Evolutionary conservation across 148 eudicot genomes (phyloP).

Genomic region (Rhododendron simsii): DNA sequence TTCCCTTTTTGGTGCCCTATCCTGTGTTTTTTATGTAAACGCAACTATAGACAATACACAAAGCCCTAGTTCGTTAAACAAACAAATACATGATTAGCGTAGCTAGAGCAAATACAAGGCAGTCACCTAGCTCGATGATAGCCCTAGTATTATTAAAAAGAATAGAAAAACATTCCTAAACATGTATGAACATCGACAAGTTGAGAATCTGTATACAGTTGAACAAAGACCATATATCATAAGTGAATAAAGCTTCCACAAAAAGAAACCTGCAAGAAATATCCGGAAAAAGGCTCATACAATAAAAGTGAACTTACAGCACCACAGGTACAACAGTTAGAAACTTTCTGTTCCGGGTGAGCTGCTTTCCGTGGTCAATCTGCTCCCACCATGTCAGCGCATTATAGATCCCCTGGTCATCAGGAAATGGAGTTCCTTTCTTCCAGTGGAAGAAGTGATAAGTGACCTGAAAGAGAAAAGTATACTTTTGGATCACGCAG

Average conservation of each 20-base stretch:
- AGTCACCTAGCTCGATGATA: neutral
- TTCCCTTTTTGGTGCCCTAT: neutral
- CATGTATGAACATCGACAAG: neutral
- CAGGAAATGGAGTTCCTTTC: conserved; percentile 92
- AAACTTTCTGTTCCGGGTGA: conserved; percentile 86
- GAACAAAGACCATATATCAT: neutral
- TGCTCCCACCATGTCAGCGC: conserved; percentile 96
- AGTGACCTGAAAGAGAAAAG: conserved; percentile 38
- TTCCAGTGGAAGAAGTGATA: conserved; percentile 94
- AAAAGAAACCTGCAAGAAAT: neutral
- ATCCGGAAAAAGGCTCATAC: neutral
- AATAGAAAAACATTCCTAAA: neutral
- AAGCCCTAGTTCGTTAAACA: neutral
- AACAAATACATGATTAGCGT: neutral
- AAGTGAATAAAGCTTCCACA: neutral
- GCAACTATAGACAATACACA: neutral
- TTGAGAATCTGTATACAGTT: neutral
- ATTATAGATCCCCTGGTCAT: conserved; percentile 92
- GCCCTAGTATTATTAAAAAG: neutral
- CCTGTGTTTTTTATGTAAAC: neutral
- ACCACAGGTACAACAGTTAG: conserved; percentile 86
- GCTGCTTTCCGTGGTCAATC: conserved; percentile 86
- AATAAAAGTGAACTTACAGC: conserved; percentile 51
- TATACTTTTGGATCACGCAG: conserved; percentile 10
- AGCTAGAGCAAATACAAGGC: neutral